Evolutionary conservation across 2,329 filamentous ascomycete genomes (phyloP).

Genomic region (Epichloe hybrida): DNA sequence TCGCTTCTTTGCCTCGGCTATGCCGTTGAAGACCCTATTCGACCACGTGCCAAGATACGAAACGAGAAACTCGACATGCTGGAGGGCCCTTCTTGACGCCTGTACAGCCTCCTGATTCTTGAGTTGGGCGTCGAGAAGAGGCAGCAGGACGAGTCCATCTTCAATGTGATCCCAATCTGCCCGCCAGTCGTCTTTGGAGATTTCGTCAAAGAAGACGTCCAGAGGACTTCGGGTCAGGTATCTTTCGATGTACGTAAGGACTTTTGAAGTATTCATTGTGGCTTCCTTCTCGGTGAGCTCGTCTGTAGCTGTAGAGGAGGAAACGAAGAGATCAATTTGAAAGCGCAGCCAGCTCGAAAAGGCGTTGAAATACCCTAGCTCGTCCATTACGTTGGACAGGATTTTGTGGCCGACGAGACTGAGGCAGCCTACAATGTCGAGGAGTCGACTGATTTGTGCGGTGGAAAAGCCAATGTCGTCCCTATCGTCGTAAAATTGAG

Average conservation of each 20-base stretch:
- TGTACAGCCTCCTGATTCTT: conserved; percentile 32
- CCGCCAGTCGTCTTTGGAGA: conserved; percentile 36
- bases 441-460: conserved; percentile 46
- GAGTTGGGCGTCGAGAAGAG: conserved; percentile 36
- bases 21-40: conserved; percentile 47
- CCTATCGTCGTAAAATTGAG: conserved; percentile 59
- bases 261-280: conserved; percentile 56
- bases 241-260: conserved; percentile 65
- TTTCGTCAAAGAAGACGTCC: conserved; percentile 41
- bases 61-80: conserved; percentile 51
- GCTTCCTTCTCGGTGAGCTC: conserved; percentile 70
- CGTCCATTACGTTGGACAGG: conserved; percentile 56
- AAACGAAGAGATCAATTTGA: conserved; percentile 65
- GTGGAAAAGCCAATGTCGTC: conserved; percentile 54
- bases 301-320: conserved; percentile 45
- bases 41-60: conserved; percentile 44
- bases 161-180: conserved; percentile 31
- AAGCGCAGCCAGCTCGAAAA: conserved; percentile 79
- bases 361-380: conserved; percentile 60
- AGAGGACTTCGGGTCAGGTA: conserved; percentile 56
- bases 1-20: conserved; percentile 55
- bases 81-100: conserved; percentile 35
- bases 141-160: conserved; percentile 30
- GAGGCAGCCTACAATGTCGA: conserved; percentile 63
- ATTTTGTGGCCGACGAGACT: conserved; percentile 62